A percentile compares a stretch with the other conserved stretches of the same genome.
These are phyloP conservation scores for Exophiala sp. DNA, from an alignment of 2,329 filamentous ascomycete species.

Conservation along the genomic window DNA sequence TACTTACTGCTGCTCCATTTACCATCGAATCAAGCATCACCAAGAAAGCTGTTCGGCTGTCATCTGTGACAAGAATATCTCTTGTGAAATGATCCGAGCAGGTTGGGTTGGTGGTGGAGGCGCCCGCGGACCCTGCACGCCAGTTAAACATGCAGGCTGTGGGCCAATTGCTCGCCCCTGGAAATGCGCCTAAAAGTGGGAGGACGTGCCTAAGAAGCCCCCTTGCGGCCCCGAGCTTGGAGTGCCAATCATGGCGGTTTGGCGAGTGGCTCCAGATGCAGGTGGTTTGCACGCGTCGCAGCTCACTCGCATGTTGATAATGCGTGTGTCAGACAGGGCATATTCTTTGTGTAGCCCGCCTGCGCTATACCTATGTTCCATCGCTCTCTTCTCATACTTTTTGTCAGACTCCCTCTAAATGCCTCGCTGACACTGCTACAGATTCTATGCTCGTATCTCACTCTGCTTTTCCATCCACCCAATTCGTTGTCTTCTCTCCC, in stretches of 20 bases:
- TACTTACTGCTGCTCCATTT: no score
- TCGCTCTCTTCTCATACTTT: no score
- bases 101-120: not conserved
- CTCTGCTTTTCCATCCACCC: conserved; percentile 1
- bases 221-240: not conserved
- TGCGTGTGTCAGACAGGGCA: not conserved
- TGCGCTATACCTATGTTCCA: not conserved
- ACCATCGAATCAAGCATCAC: no score
- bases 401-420: not conserved
- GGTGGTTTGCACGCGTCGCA: not conserved
- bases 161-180: not conserved
- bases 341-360: not conserved
- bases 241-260: not conserved
- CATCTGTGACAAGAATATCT: not conserved
- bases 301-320: not conserved
- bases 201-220: not conserved
- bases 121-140: not conserved
- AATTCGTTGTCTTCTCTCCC: not conserved
- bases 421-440: not conserved
- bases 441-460: not conserved
- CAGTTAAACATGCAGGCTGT: not conserved
- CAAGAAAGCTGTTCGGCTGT: not conserved
- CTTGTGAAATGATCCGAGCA: not conserved
- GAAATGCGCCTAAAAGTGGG: not conserved
- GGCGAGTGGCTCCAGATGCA: not conserved